Percentiles rank a stretch among this genome's conserved stretches.
Evolutionary conservation across 2,329 filamentous ascomycete species (phyloP).

Genomic region (Exophiala oligosperma): DNA sequence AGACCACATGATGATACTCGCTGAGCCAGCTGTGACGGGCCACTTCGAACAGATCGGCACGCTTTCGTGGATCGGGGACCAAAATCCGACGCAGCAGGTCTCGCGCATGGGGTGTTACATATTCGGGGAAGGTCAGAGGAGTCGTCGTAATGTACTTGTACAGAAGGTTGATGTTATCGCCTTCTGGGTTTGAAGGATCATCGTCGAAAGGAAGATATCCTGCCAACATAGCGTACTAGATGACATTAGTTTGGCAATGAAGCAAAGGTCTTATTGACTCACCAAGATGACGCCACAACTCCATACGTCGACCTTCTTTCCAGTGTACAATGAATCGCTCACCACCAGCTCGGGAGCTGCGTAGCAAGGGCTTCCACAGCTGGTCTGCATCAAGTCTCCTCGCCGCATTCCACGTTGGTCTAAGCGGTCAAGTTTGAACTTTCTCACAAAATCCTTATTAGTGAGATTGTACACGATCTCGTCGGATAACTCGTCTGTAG

Average conservation of each 20-base stretch:
- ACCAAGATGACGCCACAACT: slow-evolving; percentile 98
- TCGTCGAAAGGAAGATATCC: slow-evolving; percentile 98
- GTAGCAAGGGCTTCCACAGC: slow-evolving; percentile 96
- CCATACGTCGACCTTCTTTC: slow-evolving; percentile 98
- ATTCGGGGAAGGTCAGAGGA: slow-evolving; percentile 95
- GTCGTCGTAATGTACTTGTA: slow-evolving; percentile 99
- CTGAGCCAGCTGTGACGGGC: slow-evolving; percentile 97
- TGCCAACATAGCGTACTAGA: slow-evolving; percentile 97
- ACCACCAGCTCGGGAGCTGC: slow-evolving; percentile 96
- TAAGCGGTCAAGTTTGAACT: slow-evolving; percentile 77
- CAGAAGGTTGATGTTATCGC: slow-evolving; percentile 96
- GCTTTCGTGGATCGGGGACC: slow-evolving; percentile 90
- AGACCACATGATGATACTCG: slow-evolving; percentile 94
- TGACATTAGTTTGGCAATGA: slow-evolving; percentile 9
- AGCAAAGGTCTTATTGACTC: slow-evolving; percentile 44
- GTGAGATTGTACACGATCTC: slow-evolving; percentile 85
- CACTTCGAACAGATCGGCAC: slow-evolving; percentile 95
- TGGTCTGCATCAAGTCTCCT: slow-evolving; percentile 98
- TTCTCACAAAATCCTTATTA: slow-evolving; percentile 86
- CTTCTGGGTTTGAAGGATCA: slow-evolving; percentile 95
- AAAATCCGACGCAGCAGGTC: slow-evolving; percentile 90
- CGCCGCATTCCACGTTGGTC: slow-evolving; percentile 74
- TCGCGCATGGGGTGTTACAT: slow-evolving; percentile 93
- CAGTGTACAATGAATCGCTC: slow-evolving; percentile 95
- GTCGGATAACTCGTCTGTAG: slow-evolving; percentile 80